Evolutionary conservation across 148 eudicot species (phyloP), one percentile per base, ranked within the genome.

Genomic region (Chenopodium album): DNA sequence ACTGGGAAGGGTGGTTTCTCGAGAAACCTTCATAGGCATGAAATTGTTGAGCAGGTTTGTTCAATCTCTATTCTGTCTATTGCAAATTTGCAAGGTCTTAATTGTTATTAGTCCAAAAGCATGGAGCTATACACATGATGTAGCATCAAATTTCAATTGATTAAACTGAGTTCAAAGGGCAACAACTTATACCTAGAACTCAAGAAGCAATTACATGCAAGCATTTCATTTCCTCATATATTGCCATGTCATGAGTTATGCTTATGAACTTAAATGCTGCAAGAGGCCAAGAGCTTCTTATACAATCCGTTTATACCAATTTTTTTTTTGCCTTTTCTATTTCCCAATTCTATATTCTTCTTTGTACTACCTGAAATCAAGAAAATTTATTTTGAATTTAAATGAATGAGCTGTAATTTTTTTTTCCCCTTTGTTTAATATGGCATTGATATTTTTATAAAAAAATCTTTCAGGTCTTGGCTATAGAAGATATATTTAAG

Each of bases 1-100:
- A 97, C 99, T 70, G 99, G 99, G 63, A 94, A 97, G 85, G 99
- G 99, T 68, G 99, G 99, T 76, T 97, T 94, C 80, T 89, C 97
- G 67, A 90, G 99, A 85, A 97, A 97, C 84, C 98, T 97, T 81
- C 85, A 86, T 85, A 87, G 90, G 62, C 99, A 94, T 85, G 99
- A 97, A 88, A 97, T 97, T 81, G 92, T 97, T 80, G 99, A 97
- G 82, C 99, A 97, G 99, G 99, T 97, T 56, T 78, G 85, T 76
- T 56, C 66, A 54, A 37, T 85, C 23, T 85, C 56, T 77, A 22
- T 84, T 19, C 28, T 31, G 19, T 82, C 59, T 46, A 54, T 23
- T 59, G 19, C 52, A 34, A 34, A 34, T 34, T 34, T 3, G 37
- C 4, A 7, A 41, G 50, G 17, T 46, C 48, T 65, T 19, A 10